Evolutionary conservation across 2,329 filamentous ascomycete species (phyloP), one percentile per base, ranked within the genome.

Genomic region (Metarhizium rileyi): DNA sequence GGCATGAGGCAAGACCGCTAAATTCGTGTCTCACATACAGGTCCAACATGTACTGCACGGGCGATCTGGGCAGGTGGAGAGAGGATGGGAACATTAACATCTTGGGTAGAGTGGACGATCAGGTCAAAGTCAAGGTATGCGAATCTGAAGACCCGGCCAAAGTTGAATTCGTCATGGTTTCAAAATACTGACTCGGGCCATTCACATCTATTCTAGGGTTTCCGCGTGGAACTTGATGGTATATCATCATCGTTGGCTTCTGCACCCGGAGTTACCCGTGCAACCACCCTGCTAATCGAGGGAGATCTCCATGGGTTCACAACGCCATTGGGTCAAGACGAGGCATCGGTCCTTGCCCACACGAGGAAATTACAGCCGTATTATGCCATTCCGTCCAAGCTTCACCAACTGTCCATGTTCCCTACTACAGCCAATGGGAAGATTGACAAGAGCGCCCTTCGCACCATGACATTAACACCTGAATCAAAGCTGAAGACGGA

Each of bases 201-300:
- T 33, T 44, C 27, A 22, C 23, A 23, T 23, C 8, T 33, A 3
- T 20, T n/a, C 46, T 47, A 68, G 70, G 78, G 78, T 7, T 81
- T 81, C 59, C 75, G 79, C 23, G 75, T 83, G 43, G 78, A 82
- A 60, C 71, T 82, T 9, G 78, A 81, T 49, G 76, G 78, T 33
- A 72, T 82, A 26, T 70, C 77, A 2, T 63, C 70, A n/a, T 71
- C 72, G 12, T 66, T 77, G 50, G 71, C 70, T 54, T 65, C 68
- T 40, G 70, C 69, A 22, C 65, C 71, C 0, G 69, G 67, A 2
- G 69, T 80, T 27, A 68, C 61, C 47, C 71, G 71, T 55, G 76
- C 72, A 2, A 71, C 71, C 26, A 70, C 71, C 5, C 60, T 78
- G 35, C 59, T 76, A 30, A 66, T 78, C 36, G 66, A 73, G 44